Evolutionary conservation across 441 rosid genomes (phyloP), one percentile per base, ranked within the genome.

Genomic region (Gossypium gossypioides): DNA sequence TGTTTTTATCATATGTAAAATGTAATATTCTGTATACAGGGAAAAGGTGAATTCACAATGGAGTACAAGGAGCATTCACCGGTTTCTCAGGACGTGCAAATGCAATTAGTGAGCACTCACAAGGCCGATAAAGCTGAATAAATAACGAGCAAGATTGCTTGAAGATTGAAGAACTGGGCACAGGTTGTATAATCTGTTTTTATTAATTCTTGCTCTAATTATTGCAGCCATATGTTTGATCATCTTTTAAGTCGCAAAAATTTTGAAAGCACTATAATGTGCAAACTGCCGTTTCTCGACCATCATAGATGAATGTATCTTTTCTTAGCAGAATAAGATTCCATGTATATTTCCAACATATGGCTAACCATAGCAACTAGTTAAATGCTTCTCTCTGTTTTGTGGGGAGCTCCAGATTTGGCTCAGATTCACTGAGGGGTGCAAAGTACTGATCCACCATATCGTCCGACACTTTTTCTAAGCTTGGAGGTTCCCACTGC

Each of bases 31-130:
- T 10, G 13, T 58, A 34, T 34, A 34, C 88, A 94, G 90, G 99
- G 99, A 3, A 95, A 95, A 83, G 98, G 98, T 18, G 99, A 95
- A 79, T 92, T 95, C 75, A 87, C 98, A 1, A 94, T 95, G 99
- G 99, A 95, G 78, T 95, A 95, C 88, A 92, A 92, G 80, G 99
- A 95, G 75, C 99, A 95, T 63, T 69, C 60, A 5, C 78, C 99
- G 0, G 99, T 92, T 58, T 87, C 97, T 29, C 90, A 91, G 58
- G 97, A 95, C 27, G 98, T 92, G 74, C 99, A 95, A 69, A 71
- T 76, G 79, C 96, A 89, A 72, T 82, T 95, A 69, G 96, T 92
- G 48, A 91, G 89, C 82, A 51, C 88, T 4, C 85, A 88, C 84
- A 92, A 83, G 74, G 91, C 88, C 22, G 79, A 61, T 80, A 92